These are phyloP conservation scores for Colletotrichum simmondsii DNA, from an alignment of 2,329 filamentous ascomycete species.

Conservation along the genomic window DNA sequence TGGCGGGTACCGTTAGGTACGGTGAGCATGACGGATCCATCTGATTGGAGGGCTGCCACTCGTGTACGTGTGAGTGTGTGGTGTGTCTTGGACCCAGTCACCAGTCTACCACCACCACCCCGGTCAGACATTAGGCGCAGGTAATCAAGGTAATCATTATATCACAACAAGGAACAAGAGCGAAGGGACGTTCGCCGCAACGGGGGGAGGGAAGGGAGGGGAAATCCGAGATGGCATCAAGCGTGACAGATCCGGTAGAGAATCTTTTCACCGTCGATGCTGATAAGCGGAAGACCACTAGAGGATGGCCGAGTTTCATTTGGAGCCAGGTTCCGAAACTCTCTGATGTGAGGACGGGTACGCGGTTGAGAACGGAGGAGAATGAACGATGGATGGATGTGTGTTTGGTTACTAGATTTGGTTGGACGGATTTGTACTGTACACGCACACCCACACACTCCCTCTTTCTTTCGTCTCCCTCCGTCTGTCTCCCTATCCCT, in stretches of 20 bases:
- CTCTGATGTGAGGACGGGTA: neutral
- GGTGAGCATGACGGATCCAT: slow-evolving; percentile 20
- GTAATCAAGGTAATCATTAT: slow-evolving; percentile 17
- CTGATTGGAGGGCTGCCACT: slow-evolving; percentile 8
- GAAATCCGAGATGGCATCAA: neutral
- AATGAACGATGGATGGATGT: neutral
- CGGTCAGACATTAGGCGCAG: slow-evolving; percentile 19
- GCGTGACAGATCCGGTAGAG: neutral
- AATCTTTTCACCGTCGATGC: neutral
- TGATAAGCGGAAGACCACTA: neutral
- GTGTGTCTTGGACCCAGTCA: slow-evolving; percentile 21
- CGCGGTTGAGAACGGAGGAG: slow-evolving; percentile 12
- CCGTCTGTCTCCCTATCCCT: neutral
- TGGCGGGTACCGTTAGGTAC: slow-evolving; percentile 16
- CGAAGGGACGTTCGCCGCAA: neutral
- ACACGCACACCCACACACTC: neutral
- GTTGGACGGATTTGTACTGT: slow-evolving; percentile 19
- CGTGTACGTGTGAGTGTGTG: neutral
- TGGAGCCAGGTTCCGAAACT: slow-evolving; percentile 30
- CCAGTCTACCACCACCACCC: neutral
- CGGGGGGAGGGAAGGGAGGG: neutral
- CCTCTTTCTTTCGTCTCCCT: too few relatives aligned
- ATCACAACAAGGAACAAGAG: slow-evolving; percentile 13
- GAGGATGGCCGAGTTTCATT: slow-evolving; percentile 27
- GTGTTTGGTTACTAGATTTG: slow-evolving; percentile 11